Conservation (phyloP, 2,329 filamentous ascomycete species). For the Thelonectria discophora region DNA sequence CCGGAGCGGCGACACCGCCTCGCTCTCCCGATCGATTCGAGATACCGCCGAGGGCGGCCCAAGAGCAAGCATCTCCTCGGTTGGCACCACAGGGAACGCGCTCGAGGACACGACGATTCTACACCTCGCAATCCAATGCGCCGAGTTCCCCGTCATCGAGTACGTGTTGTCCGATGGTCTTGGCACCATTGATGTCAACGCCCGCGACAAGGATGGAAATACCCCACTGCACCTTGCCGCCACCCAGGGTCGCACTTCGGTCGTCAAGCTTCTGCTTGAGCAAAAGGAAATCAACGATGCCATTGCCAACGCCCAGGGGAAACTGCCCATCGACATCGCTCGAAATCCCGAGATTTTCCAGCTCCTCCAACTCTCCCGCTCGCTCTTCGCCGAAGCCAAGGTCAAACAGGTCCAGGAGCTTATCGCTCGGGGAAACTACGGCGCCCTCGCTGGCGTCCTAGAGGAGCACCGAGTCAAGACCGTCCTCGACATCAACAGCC, state of each 20-base stretch:
- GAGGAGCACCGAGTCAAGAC: constrained; percentile 87
- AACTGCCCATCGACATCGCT: constrained; percentile 86
- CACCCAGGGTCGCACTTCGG: constrained; percentile 77
- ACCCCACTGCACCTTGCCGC: constrained; percentile 91
- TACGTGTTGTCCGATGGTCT: constrained; percentile 85
- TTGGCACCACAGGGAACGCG: constrained; percentile 54
- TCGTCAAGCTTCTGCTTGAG: constrained; percentile 86
- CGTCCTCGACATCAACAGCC: constrained; percentile 89
- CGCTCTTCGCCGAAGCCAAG: constrained; percentile 87
- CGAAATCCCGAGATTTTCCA: constrained; percentile 96
- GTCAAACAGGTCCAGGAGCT: constrained; percentile 85
- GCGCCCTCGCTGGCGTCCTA: constrained; percentile 78
- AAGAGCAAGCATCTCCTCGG: constrained; percentile 66
- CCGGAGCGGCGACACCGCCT: constrained; percentile 87
- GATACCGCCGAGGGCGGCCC: constrained; percentile 65
- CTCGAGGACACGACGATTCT: constrained; percentile 89
- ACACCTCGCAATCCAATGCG: constrained; percentile 94
- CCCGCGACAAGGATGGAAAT: constrained; percentile 91
- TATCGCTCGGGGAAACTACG: constrained; percentile 77
- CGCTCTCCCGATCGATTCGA: constrained; percentile 86
- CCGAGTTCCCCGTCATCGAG: constrained; percentile 90
- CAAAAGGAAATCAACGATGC: constrained; percentile 88
- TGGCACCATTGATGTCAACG: constrained; percentile 80
- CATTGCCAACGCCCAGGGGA: constrained; percentile 83
- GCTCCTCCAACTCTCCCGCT: constrained; percentile 87